Evolutionary conservation across 768 basidiomycete species (phyloP).

Genomic region (Mrakia gelida): DNA sequence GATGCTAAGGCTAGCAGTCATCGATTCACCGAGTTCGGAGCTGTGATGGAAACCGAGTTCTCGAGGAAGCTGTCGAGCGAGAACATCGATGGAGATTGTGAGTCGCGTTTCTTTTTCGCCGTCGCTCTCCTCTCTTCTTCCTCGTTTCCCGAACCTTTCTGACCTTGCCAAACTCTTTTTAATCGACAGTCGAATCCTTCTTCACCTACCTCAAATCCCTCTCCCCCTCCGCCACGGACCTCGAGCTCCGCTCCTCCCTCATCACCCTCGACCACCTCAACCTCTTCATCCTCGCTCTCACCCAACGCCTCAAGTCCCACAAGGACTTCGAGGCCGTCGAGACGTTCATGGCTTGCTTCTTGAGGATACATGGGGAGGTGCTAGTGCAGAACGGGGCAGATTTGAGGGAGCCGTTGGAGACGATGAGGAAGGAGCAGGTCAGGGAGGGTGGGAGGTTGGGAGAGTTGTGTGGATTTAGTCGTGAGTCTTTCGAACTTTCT

Average conservation of each 20-base stretch:
- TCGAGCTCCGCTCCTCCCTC: conserved; percentile 68
- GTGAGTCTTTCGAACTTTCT: not conserved
- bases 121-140: not conserved
- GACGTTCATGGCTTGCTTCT: conserved; percentile 74
- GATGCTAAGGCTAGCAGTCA: not conserved
- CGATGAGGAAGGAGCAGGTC: conserved; percentile 61
- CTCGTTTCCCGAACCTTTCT: not conserved
- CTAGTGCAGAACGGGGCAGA: conserved; percentile 62
- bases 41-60: conserved; percentile 55
- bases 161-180: not conserved
- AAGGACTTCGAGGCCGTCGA: conserved; percentile 95
- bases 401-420: conserved; percentile 56
- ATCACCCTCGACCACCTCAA: conserved; percentile 61
- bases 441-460: conserved; percentile 70
- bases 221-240: conserved; percentile 83
- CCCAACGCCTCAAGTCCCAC: conserved; percentile 65
- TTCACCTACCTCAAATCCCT: conserved; percentile 79
- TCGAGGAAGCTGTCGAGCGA: conserved; percentile 60
- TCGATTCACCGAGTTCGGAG: conserved; percentile 24
- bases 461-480: conserved; percentile 37
- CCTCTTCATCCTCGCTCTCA: conserved; percentile 69
- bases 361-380: conserved; percentile 77
- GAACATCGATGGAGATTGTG: conserved; percentile 62
- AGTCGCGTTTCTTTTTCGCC: conserved; percentile 48
- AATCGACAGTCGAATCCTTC: conserved; percentile 63